Evolutionary conservation across 257 asterid species (phyloP), one percentile per base, ranked within the genome.

Genomic region (Nicotiana tabacum): DNA sequence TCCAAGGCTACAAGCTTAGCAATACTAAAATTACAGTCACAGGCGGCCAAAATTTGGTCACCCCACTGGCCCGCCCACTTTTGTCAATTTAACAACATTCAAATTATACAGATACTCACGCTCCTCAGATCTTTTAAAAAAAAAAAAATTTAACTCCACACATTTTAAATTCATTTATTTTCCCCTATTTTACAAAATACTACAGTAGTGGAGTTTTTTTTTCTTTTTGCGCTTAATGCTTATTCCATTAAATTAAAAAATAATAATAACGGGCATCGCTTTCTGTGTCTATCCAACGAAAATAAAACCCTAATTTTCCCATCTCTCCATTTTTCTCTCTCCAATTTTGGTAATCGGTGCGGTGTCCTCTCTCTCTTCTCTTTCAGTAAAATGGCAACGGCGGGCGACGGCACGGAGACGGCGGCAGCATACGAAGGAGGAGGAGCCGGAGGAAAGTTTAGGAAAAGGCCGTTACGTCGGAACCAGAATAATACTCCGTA

Each of bases 401-500:
- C 92, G 87, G 90, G 89, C 61, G 92, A 91, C 35, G 94, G 88
- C 78, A 88, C 90, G 83, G 89, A 83, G 77, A 62, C 98, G 83
- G 53, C 87, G 61, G 68, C 86, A 8, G 87, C 90, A 58, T 82
- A 39, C 3, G 85, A 37, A 46, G 86, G 86, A n/a, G 92, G 90
- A 29, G 98, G 97, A 82, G 95, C 87, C 9, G 98, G 98, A 46
- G 99, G 99, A 12, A 97, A 95, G 91, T 89, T 91, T 77, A 88
- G 90, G 29, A 93, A 90, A 83, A 90, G 85, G 69, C 91, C 94
- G 9, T 77, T 87, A 6, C 93, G 98, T 18, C 87, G 88, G 80
- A 82, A 68, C 48, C 90, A 86, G 55, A 48, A 90, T 77, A 48
- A 90, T 77, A 97, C 96, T 74, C 98, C 99, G 64, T 97, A 97